phyloP scores from a whole-genome alignment of 768 basidiomycete species.

The Lepiota venenata region DNA sequence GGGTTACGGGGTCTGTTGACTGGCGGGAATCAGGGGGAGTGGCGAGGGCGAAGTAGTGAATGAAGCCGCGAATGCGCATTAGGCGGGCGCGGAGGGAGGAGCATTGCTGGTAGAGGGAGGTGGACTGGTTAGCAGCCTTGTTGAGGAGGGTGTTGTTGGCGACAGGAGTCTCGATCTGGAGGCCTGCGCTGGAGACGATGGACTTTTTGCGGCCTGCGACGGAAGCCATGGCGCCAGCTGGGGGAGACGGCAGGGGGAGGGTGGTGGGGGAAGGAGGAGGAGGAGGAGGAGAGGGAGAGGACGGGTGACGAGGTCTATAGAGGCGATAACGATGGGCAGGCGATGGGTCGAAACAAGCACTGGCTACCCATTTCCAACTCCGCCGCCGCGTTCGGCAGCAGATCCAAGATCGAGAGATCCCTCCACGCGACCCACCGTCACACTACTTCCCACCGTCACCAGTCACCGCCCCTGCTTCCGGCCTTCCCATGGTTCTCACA shows the following conservation, averaged over 20 bases:
- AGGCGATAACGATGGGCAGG: not conserved
- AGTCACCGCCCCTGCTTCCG: not conserved
- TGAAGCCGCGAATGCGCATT: constrained; percentile 73
- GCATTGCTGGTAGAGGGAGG: constrained; percentile 92
- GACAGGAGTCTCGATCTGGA: constrained; percentile 71
- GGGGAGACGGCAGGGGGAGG: constrained; percentile 17
- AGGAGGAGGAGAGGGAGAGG: not conserved
- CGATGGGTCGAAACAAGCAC: constrained; percentile 1
- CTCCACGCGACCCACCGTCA: constrained; percentile 3
- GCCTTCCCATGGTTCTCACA: not conserved
- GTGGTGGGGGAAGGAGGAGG: constrained; percentile 15
- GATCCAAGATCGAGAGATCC: not conserved
- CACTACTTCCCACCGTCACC: not conserved
- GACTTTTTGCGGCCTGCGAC: constrained; percentile 79
- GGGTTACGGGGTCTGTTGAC: constrained; percentile 89
- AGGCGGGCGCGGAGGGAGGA: constrained; percentile 73
- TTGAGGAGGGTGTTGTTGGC: constrained; percentile 87
- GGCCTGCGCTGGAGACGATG: constrained; percentile 58
- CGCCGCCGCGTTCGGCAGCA: constrained; percentile 7
- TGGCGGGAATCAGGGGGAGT: constrained; percentile 58
- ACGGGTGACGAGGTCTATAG: not conserved
- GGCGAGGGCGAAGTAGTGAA: constrained; percentile 64
- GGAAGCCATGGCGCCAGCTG: constrained; percentile 37
- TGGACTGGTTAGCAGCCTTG: constrained; percentile 82
- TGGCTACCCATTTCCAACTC: constrained; percentile 9